Conservation (phyloP, 345 rosid genomes). For the Sonneratia alba region DNA sequence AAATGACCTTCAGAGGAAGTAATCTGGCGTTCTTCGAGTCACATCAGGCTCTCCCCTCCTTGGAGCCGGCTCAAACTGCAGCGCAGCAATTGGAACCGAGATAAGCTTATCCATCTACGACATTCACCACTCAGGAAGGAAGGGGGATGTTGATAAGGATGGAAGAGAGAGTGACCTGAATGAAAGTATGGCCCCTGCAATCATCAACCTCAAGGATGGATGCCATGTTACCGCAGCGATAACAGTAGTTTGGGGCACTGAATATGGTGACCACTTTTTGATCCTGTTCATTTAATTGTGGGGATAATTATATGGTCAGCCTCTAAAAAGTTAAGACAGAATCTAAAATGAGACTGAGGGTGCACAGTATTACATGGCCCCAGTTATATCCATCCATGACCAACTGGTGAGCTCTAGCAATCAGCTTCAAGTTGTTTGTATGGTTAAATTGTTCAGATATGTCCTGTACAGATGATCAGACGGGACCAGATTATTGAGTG, state of each 20-base stretch:
- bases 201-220: conserved; percentile 95
- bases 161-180: conserved; percentile 49
- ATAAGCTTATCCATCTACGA: not conserved
- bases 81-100: too few species aligned
- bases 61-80: conserved; percentile 87
- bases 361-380: conserved; percentile 61
- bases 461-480: conserved; percentile 37
- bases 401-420: conserved; percentile 96
- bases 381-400: conserved; percentile 98
- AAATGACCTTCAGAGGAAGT: conserved; percentile 46
- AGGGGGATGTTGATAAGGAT: not conserved
- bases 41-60: conserved; percentile 99
- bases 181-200: conserved; percentile 79
- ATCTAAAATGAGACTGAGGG: not conserved
- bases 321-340: not conserved
- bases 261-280: conserved; percentile 97
- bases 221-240: conserved; percentile 99
- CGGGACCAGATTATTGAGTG: not conserved
- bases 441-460: conserved; percentile 96
- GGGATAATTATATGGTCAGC: not conserved
- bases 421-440: conserved; percentile 75
- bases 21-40: conserved; percentile 92
- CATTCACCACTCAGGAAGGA: not conserved
- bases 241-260: conserved; percentile 96
- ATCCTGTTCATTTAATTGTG: conserved; percentile 41